These are phyloP conservation scores for Thraustochytrium striatum DNA, from an alignment of 352 stramenopile genomes.

Conservation along the genomic window DNA sequence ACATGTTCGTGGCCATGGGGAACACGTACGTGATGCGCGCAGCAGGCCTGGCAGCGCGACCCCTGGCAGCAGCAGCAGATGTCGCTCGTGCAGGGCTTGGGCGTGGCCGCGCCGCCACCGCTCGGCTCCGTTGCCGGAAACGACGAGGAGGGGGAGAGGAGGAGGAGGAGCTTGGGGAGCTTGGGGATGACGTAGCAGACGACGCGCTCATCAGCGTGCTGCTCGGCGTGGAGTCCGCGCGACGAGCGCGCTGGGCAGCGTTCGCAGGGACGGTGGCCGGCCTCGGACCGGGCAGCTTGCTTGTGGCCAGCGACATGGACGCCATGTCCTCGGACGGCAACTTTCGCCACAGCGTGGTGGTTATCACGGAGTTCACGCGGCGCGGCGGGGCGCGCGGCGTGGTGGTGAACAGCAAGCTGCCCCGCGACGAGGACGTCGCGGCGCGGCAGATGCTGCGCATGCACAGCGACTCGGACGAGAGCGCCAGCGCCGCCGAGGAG, in stretches of 20 bases:
- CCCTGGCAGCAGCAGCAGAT: too few species aligned
- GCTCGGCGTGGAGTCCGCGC: too few species aligned
- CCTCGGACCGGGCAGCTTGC: background rate
- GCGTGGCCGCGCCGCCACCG: too few species aligned
- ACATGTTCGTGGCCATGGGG: background rate
- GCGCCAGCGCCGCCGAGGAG: background rate
- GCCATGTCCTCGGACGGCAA: background rate
- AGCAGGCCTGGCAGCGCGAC: too few species aligned
- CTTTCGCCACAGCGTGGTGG: background rate
- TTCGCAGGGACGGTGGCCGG: background rate
- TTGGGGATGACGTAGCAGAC: too few species aligned
- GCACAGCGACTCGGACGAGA: background rate
- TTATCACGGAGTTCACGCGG: background rate
- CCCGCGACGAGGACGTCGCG: background rate
- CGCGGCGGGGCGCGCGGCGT: background rate
- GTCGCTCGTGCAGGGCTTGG: too few species aligned
- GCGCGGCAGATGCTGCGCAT: slow-evolving; percentile 30
- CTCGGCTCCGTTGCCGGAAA: too few species aligned
- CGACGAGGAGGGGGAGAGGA: too few species aligned
- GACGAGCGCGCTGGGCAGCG: too few species aligned
- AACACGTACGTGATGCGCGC: background rate
- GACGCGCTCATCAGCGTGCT: too few species aligned
- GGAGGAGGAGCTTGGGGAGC: too few species aligned
- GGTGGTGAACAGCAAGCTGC: slow-evolving; percentile 24
- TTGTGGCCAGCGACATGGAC: background rate